A percentile compares a stretch with the other conserved stretches of the same genome.
These are phyloP conservation scores for Fusarium nanum DNA, from an alignment of 2,329 filamentous ascomycete genomes.

Conservation along the genomic window DNA sequence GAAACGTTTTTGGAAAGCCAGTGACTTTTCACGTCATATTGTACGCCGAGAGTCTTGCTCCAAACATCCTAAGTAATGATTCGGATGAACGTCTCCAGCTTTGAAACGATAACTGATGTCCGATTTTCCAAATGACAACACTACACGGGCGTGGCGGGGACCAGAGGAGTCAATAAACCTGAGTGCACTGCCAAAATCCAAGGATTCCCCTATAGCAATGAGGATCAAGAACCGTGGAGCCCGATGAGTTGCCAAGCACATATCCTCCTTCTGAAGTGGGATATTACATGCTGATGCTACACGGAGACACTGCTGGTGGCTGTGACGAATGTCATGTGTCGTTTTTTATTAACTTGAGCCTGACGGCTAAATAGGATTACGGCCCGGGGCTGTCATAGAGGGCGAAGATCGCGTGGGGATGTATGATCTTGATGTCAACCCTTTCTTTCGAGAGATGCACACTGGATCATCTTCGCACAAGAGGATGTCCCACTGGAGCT, in stretches of 20 bases:
- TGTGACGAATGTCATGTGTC: slow-evolving; percentile 34
- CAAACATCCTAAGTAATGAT: neutral
- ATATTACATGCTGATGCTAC: neutral
- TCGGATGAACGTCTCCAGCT: neutral
- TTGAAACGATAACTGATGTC: neutral
- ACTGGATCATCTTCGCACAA: slow-evolving; percentile 18
- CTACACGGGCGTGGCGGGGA: neutral
- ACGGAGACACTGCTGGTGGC: slow-evolving; percentile 23
- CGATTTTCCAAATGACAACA: neutral
- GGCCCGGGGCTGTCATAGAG: slow-evolving; percentile 28
- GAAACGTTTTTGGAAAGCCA: slow-evolving; percentile 15
- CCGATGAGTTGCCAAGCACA: slow-evolving; percentile 5
- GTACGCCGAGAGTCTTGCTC: slow-evolving; percentile 7
- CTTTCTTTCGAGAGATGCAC: slow-evolving; percentile 20
- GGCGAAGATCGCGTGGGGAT: slow-evolving; percentile 32
- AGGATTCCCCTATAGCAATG: neutral
- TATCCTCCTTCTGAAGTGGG: slow-evolving; percentile 7
- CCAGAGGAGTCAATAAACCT: neutral
- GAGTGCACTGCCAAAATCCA: neutral
- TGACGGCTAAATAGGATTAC: slow-evolving; percentile 36
- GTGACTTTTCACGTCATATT: slow-evolving; percentile 28
- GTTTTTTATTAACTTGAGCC: slow-evolving; percentile 22
- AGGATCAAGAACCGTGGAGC: slow-evolving; percentile 2
- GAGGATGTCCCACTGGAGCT: slow-evolving; percentile 15
- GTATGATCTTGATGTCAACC: slow-evolving; percentile 21